Percentiles rank a stretch among this genome's conserved stretches.
These are phyloP conservation scores for Scheffersomyces illinoinensis DNA, from an alignment of 1,139 yeast genomes.

Conservation along the genomic window DNA sequence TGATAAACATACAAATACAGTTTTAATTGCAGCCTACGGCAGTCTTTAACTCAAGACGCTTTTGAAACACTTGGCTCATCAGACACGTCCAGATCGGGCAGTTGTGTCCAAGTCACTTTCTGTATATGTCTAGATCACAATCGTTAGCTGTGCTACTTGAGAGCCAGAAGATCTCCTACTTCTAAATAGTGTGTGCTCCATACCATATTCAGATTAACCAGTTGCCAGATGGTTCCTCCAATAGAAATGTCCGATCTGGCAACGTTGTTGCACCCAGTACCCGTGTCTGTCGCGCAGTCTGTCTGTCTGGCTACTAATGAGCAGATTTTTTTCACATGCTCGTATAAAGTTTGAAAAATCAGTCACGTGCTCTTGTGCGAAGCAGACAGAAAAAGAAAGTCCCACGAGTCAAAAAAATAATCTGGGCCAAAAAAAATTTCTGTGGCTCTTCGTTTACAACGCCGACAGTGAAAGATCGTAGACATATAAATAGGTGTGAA, in stretches of 20 bases:
- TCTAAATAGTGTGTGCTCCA: not conserved
- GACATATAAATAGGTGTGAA: not conserved
- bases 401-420: not conserved
- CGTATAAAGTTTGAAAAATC: not conserved
- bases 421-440: not conserved
- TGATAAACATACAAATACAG: not conserved
- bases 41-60: not conserved
- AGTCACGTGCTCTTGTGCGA: constrained; percentile 1
- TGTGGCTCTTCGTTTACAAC: constrained; percentile 1
- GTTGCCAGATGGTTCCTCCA: not conserved
- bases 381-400: not conserved
- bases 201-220: not conserved
- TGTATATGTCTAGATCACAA: not conserved
- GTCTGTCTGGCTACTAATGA: not conserved
- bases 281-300: not conserved
- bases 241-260: not conserved
- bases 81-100: not conserved
- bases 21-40: not conserved
- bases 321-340: not conserved
- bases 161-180: not conserved
- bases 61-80: not conserved
- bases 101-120: not conserved
- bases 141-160: not conserved
- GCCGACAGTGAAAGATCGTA: not conserved
- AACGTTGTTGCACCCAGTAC: not conserved